Percentiles rank a stretch among this genome's conserved stretches.
phyloP scores from a whole-genome alignment of 306 rosid species.

The Vigna reflexopilosa region DNA sequence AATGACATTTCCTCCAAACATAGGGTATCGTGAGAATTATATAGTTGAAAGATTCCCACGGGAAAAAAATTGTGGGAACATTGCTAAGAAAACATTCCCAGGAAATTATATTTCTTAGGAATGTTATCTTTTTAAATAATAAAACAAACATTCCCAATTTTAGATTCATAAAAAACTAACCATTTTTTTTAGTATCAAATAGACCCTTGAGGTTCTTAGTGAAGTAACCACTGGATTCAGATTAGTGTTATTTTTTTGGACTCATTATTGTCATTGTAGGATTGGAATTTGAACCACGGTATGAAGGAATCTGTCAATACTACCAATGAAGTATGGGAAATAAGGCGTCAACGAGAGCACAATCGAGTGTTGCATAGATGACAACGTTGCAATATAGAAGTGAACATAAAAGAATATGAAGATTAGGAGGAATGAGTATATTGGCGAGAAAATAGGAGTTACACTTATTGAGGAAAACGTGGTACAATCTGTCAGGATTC shows the following conservation, averaged over 20 bases:
- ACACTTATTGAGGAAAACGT: not conserved
- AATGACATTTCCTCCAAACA: not conserved
- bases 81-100: not conserved
- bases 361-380: not conserved
- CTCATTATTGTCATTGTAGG: too few species aligned
- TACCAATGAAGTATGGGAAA: too few species aligned
- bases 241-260: too few species aligned
- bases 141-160: not conserved
- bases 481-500: not conserved
- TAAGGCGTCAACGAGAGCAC: not conserved
- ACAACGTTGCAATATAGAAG: not conserved
- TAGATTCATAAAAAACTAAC: not conserved
- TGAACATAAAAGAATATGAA: not conserved
- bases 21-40: not conserved
- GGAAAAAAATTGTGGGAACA: not conserved
- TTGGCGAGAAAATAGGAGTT: not conserved
- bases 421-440: slow-evolving; percentile 4
- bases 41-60: not conserved
- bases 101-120: not conserved
- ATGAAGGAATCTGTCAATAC: too few species aligned
- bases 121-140: not conserved
- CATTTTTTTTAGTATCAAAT: too few species aligned
- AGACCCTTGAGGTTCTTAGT: too few species aligned
- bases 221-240: too few species aligned
- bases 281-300: too few species aligned